These are phyloP conservation scores for Cutaneotrichosporon dermatis DNA, from an alignment of 1,284 basidiomycete genomes.

Conservation along the genomic window DNA sequence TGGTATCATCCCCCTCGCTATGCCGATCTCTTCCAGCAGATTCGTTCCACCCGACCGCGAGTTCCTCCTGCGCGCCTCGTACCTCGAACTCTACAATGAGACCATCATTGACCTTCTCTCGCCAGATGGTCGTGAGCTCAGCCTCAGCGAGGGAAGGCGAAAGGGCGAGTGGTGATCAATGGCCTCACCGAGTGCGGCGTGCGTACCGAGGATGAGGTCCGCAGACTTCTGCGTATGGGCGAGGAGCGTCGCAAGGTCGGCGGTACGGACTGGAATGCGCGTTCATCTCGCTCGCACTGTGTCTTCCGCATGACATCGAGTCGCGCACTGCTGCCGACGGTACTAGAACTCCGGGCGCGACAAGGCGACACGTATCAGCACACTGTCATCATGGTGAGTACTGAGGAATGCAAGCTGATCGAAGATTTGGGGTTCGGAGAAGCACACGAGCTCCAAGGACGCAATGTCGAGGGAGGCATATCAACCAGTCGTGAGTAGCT, in stretches of 20 bases:
- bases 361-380: slow-evolving; percentile 58
- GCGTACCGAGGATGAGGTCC: slow-evolving; percentile 78
- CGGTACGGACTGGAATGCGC: slow-evolving; percentile 94
- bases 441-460: slow-evolving; percentile 89
- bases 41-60: slow-evolving; percentile 58
- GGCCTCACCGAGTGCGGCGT: slow-evolving; percentile 60
- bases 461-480: slow-evolving; percentile 87
- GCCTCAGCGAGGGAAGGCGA: slow-evolving; percentile 46
- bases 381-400: slow-evolving; percentile 53
- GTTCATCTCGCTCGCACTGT: slow-evolving; percentile 86
- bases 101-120: slow-evolving; percentile 62
- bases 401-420: slow-evolving; percentile 39
- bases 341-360: slow-evolving; percentile 18
- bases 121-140: slow-evolving; percentile 36
- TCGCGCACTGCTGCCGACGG: slow-evolving; percentile 15
- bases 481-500: slow-evolving; percentile 46
- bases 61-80: slow-evolving; percentile 88
- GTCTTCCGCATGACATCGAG: slow-evolving; percentile 70
- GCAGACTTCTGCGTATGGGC: slow-evolving; percentile 75
- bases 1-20: slow-evolving; percentile 88
- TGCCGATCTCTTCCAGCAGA: slow-evolving; percentile 56
- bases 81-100: slow-evolving; percentile 97
- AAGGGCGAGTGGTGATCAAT: slow-evolving; percentile 48
- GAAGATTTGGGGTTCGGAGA: slow-evolving; percentile 95
- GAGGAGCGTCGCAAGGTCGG: slow-evolving; percentile 86